Conservation (phyloP, 139 green algal genomes). For the Coelastrella sp. region DNA sequence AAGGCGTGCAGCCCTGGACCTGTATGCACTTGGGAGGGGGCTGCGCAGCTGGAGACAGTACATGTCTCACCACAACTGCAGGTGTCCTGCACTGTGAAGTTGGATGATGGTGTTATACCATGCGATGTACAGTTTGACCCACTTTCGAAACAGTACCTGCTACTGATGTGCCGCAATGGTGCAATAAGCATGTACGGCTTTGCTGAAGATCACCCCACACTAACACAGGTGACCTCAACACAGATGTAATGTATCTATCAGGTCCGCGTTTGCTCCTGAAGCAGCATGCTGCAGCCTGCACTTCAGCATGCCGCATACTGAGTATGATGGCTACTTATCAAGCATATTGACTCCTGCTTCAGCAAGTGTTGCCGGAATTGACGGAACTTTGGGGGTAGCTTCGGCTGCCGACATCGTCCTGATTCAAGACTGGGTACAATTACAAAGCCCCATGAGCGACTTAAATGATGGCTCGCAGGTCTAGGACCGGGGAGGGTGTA, state of each 20-base stretch:
- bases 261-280: neutral
- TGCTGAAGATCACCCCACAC: neutral
- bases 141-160: constrained; percentile 51
- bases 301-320: neutral
- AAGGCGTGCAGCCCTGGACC: too few relatives aligned
- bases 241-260: neutral
- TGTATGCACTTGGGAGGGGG: too few relatives aligned
- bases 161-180: constrained; percentile 44
- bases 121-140: constrained; percentile 56
- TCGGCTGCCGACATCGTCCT: too few relatives aligned
- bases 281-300: neutral
- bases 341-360: too few relatives aligned
- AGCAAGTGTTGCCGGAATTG: too few relatives aligned
- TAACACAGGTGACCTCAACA: neutral
- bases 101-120: constrained; percentile 32
- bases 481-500: too few relatives aligned
- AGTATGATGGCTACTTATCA: too few relatives aligned
- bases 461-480: too few relatives aligned
- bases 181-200: constrained; percentile 31
- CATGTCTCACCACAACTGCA: neutral
- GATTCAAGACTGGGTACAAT: too few relatives aligned
- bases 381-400: too few relatives aligned
- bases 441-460: too few relatives aligned
- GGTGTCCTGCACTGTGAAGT: constrained; percentile 8
- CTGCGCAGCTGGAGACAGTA: neutral